Base-by-base conservation (phyloP, 768 basidiomycete species). In the Pulveroboletus ravenelii region DNA sequence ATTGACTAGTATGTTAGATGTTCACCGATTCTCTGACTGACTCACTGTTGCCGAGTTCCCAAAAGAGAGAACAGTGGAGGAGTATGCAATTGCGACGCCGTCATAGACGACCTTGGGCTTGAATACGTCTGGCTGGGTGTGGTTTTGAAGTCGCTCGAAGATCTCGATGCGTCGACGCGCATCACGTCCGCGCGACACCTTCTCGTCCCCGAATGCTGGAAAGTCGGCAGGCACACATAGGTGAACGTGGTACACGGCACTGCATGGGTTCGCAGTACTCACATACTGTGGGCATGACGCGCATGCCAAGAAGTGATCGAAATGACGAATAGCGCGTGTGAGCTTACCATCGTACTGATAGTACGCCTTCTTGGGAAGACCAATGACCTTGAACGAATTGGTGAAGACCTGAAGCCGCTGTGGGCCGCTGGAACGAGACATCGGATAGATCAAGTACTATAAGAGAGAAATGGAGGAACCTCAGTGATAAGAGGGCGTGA, bases 21-120 rank as follows among this genome's bases (percentile, higher is more conserved):
- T 29, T 38, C 14, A 17, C 10, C 6, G 18, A 37, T 14, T n/a
- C 32, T 44, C 29, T 38, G 10, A 13, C 30, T 3, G 7, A 57
- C 69, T 43, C 41, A 72, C 72, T 32, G 58, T 64, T 0, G 60
- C 63, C 2, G 61, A 50, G 12, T 67, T 67, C 0, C 70, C 66
- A 10, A 73, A 60, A 2, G 66, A 44, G 3, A 76, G 64, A 0
- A 34, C 46, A 0, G 48, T 55, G 0, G 73, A 67, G 0, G 74
- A 64, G 34, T 75, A 81, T 0, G 76, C 58, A 0, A 79, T 72
- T 0, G 68, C 66, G 5, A 66, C 66, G 0, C 78, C 74, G 44
- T 81, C 79, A 48, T 76, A 81, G 5, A 81, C 57, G 4, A 70
- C 64, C 13, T 69, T 71, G 1, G 76, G 76, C 12, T 58, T 67